Evolutionary conservation across 352 stramenopile species (phyloP).

Genomic region (Globisporangium camurandrum): DNA sequence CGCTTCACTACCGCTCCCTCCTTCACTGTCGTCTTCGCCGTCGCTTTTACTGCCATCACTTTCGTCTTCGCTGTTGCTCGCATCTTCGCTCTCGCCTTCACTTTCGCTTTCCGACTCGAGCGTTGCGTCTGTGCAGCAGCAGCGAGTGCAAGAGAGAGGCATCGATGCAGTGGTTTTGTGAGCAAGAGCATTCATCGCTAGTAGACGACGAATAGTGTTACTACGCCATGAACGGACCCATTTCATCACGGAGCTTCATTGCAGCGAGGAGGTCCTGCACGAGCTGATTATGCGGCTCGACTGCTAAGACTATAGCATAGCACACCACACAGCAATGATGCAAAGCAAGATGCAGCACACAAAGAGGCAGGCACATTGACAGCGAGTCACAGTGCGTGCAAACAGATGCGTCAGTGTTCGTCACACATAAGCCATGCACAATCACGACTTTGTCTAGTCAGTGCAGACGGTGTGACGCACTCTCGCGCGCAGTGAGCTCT

Average conservation of each 20-base stretch:
- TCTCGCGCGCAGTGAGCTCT: slow-evolving; percentile 34
- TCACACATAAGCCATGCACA: too few species aligned
- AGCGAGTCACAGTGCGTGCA: too few species aligned
- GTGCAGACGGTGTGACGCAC: slow-evolving; percentile 27
- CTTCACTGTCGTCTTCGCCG: slow-evolving; percentile 11
- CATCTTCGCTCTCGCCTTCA: slow-evolving; percentile 46
- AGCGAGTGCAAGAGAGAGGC: neutral
- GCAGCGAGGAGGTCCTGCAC: slow-evolving; percentile 54
- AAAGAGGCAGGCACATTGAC: too few species aligned
- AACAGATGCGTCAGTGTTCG: too few species aligned
- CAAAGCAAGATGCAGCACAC: neutral
- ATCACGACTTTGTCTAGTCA: too few species aligned
- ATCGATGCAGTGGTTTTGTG: neutral
- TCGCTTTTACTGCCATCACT: slow-evolving; percentile 14
- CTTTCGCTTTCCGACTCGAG: slow-evolving; percentile 38
- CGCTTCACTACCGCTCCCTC: neutral
- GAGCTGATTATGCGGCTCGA: slow-evolving; percentile 54
- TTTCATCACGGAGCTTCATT: slow-evolving; percentile 47
- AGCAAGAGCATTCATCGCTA: neutral
- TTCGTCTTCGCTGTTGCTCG: slow-evolving; percentile 16
- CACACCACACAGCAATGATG: too few species aligned
- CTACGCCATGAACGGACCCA: slow-evolving; percentile 38
- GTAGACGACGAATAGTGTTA: too few species aligned
- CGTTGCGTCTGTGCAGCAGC: slow-evolving; percentile 18
- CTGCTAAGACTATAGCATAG: slow-evolving; percentile 30